These are phyloP conservation scores for Gynandropsis gynandra DNA, from an alignment of 345 rosid genomes.

Conservation along the genomic window DNA sequence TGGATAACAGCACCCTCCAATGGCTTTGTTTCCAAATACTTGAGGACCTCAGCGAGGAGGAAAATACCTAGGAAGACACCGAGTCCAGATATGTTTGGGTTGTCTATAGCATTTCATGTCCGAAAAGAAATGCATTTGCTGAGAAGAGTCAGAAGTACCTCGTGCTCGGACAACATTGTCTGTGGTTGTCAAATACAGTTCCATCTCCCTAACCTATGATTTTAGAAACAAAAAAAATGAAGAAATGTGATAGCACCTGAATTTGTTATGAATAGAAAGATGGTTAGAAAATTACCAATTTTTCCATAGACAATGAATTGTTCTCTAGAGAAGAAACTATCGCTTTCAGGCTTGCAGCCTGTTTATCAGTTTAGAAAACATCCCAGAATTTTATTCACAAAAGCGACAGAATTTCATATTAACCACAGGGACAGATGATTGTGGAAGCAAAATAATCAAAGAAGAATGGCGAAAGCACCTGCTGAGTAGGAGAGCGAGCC, in stretches of 20 bases:
- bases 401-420: not conserved
- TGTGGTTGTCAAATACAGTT: constrained; percentile 65
- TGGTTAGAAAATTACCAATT: constrained; percentile 39
- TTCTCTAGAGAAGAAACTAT: constrained; percentile 60
- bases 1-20: constrained; percentile 46
- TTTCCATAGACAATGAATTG: constrained; percentile 36
- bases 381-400: not conserved
- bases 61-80: constrained; percentile 48
- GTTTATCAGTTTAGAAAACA: constrained; percentile 1
- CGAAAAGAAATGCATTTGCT: not conserved
- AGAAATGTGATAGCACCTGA: not conserved
- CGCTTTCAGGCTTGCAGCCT: constrained; percentile 61
- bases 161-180: constrained; percentile 63
- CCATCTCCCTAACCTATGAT: constrained; percentile 78
- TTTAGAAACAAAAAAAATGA: not conserved
- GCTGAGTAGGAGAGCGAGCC: constrained; percentile 46
- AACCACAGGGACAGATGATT: not conserved
- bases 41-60: constrained; percentile 67
- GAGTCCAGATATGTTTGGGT: not conserved
- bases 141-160: constrained; percentile 34
- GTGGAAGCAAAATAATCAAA: not conserved
- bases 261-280: not conserved
- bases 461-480: constrained; percentile 31
- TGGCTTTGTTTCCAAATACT: constrained; percentile 45
- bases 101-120: not conserved